Evolutionary conservation across 768 basidiomycete species (phyloP), one percentile per base, ranked within the genome.

Genomic region (Kwoniella sp.): DNA sequence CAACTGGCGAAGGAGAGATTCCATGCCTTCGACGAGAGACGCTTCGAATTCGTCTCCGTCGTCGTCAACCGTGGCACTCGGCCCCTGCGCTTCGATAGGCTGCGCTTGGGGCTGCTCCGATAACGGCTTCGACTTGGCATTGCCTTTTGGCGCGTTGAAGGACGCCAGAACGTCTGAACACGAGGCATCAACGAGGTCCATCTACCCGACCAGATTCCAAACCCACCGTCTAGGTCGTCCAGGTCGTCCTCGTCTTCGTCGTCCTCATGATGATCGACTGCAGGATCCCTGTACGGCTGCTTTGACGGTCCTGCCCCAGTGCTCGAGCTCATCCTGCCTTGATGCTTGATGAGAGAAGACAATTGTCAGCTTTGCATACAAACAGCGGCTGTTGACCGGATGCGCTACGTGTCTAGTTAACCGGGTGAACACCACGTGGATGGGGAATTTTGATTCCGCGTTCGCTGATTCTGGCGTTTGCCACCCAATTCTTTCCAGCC

Each of bases 221-320:
- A 29, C 17, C 15, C 23, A 72, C 70, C 70, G 39, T 72, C 70
- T 1, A 72, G 52, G 39, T 68, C 70, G 33, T 69, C 68, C 23
- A 72, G 43, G 47, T 71, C 69, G 25, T 71, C 70, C 23, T 71
- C 69, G 23, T 69, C 68, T 14, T 70, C 70, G 14, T 67, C 67
- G 19, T 65, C 61, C 8, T 67, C 69, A 29, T n/a, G n/a, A n/a
- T n/a, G n/a, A 65, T 59, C 51, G 0, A 65, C 67, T 25, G 60
- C 58, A 2, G 64, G 57, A 38, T 60, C 53, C 11, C 57, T 41
- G 39, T 64, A 61, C 2, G 40, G 19, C 15, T 43, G 40, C 14
- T 60, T 57, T 27, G 34, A 31, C n/a, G n/a, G n/a, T n/a, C n/a
- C n/a, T n/a, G n/a, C n/a, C n/a, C n/a, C n/a, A n/a, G n/a, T n/a